These are phyloP conservation scores for Candida fluviatilis DNA, from an alignment of 805 yeast genomes.

Conservation along the genomic window DNA sequence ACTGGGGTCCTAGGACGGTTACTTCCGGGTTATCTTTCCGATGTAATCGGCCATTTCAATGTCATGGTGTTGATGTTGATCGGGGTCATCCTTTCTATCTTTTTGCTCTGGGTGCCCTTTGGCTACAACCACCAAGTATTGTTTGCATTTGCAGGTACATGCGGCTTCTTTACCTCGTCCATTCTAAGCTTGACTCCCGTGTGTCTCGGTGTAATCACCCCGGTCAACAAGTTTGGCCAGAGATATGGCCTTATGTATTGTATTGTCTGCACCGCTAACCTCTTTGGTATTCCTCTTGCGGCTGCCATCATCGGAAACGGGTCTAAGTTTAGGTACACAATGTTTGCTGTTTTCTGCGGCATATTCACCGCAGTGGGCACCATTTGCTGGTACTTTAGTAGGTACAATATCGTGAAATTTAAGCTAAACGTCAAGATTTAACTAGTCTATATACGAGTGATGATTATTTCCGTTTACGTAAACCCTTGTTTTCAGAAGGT, in stretches of 20 bases:
- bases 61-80: constrained; percentile 47
- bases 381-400: constrained; percentile 24
- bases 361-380: constrained; percentile 23
- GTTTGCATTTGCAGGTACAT: constrained; percentile 48
- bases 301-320: constrained; percentile 34
- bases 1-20: constrained; percentile 50
- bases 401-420: constrained; percentile 29
- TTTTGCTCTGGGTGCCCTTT: constrained; percentile 66
- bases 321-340: constrained; percentile 19
- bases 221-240: constrained; percentile 61
- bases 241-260: constrained; percentile 66
- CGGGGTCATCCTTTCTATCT: constrained; percentile 43
- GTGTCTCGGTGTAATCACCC: constrained; percentile 64
- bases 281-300: constrained; percentile 34
- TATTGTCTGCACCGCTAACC: constrained; percentile 43
- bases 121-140: constrained; percentile 42
- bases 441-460: no score
- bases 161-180: constrained; percentile 60
- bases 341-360: constrained; percentile 33
- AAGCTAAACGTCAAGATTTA: constrained; percentile 19
- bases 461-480: constrained; percentile 3
- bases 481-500: background rate
- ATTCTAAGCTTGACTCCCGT: constrained; percentile 64
- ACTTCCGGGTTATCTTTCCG: constrained; percentile 54
- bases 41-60: constrained; percentile 52